phyloP scores from a whole-genome alignment of 768 basidiomycete species.

The Boletus fagicola region DNA sequence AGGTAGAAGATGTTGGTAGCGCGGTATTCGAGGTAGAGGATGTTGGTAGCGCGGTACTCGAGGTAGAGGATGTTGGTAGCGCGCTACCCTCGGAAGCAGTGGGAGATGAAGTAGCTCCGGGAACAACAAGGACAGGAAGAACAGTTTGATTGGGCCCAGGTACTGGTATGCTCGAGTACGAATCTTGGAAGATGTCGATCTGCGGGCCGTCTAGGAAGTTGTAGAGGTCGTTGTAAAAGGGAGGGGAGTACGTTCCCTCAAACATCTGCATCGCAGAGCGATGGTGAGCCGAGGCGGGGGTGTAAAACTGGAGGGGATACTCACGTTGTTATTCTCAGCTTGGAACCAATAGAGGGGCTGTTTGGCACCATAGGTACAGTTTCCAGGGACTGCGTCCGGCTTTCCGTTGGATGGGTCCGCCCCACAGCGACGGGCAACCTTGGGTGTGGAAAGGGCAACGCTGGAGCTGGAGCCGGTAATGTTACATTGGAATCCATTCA shows the following conservation, averaged over 20 bases:
- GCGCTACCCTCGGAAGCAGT: background rate
- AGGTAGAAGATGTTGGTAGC: too few relatives aligned
- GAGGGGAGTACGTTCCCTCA: constrained; percentile 58
- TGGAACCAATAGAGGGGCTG: constrained; percentile 73
- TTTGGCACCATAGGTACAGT: constrained; percentile 74
- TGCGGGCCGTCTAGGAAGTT: constrained; percentile 73
- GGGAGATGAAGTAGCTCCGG: background rate
- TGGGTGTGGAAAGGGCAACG: constrained; percentile 50
- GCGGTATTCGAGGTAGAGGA: background rate
- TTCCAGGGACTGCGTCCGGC: constrained; percentile 44
- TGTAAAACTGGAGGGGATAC: constrained; percentile 11
- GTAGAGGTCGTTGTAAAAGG: constrained; percentile 67
- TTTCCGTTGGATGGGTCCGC: constrained; percentile 51
- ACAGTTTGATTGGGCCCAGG: constrained; percentile 40
- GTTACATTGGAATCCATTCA: constrained; percentile 73
- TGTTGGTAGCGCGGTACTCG: background rate
- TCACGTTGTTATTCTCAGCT: constrained; percentile 57
- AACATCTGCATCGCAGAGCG: constrained; percentile 49
- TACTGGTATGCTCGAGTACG: constrained; percentile 44
- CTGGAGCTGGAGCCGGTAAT: constrained; percentile 52
- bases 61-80: background rate
- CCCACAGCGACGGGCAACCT: constrained; percentile 65
- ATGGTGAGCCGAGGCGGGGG: background rate
- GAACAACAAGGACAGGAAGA: constrained; percentile 18
- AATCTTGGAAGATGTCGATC: constrained; percentile 66